phyloP scores from a whole-genome alignment of 345 rosid species.

The Rubroshorea leprosula region DNA sequence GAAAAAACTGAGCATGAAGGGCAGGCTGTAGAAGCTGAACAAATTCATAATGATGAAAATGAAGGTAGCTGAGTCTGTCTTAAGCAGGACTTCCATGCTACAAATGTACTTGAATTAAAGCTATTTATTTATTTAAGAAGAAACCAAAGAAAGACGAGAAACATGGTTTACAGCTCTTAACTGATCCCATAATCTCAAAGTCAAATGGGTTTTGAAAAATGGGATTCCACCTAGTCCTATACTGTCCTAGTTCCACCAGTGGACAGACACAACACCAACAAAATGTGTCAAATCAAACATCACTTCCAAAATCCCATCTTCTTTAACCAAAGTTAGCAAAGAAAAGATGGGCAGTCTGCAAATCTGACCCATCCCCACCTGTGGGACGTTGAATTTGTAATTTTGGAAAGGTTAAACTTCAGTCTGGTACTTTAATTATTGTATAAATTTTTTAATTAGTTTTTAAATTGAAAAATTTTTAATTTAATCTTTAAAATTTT shows the following conservation, averaged over 20 bases:
- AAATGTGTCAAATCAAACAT: slow-evolving; percentile 38
- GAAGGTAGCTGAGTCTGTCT: neutral
- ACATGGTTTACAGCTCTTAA: too few species aligned
- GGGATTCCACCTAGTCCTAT: too few species aligned
- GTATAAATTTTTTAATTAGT: too few species aligned
- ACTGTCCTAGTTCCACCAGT: slow-evolving; percentile 21
- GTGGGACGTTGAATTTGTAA: slow-evolving; percentile 10
- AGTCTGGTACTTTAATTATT: too few species aligned
- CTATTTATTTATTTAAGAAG: too few species aligned
- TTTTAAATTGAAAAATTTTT: too few species aligned
- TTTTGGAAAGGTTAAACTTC: neutral
- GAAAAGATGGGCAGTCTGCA: slow-evolving; percentile 26
- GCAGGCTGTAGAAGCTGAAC: neutral
- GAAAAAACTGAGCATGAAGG: neutral
- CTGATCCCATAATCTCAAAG: too few species aligned
- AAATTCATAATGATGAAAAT: neutral
- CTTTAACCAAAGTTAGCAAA: slow-evolving; percentile 13
- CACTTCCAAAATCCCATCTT: slow-evolving; percentile 18
- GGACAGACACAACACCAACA: slow-evolving; percentile 26
- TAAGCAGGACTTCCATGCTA: too few species aligned
- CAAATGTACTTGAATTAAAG: too few species aligned
- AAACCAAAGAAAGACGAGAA: too few species aligned
- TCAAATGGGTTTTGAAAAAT: too few species aligned
- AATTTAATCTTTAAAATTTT: too few species aligned
- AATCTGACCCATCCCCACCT: neutral